Base-by-base conservation (phyloP, 768 basidiomycete genomes). In the Rubroboletus satanas region DNA sequence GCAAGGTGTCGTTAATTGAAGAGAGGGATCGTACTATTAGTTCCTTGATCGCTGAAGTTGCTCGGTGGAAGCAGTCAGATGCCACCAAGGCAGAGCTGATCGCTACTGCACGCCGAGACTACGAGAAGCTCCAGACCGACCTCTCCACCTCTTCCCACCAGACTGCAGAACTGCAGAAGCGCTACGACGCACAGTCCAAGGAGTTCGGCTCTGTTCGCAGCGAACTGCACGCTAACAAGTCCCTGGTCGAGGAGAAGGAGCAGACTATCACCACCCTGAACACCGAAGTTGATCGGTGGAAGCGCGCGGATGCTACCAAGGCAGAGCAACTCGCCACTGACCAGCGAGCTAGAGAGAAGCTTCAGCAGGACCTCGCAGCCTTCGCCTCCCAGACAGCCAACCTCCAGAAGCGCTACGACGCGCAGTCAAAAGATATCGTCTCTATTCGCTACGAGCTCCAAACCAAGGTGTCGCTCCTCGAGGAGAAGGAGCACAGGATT, bases 101-200 rank as follows among this genome's bases (percentile, higher is more conserved):
- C 45, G 7, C 55, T 15, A 33, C 15, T n/a, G 29, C 31, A 2
- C 36, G 23, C 37, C 31, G n/a, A 4, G 37, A 53, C 10, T 35
- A 43, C 10, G 56, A 58, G 39, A 43, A 47, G 17, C 48, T 59
- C 5, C 39, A 45, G 18, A 31, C 9, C 8, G 52, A 50, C 8
- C 4, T 43, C 10, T n/a, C 47, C 4, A 15, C 39, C 37, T 28
- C 36, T n/a, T 49, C 59, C 9, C 38, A 44, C 9, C 38, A 44
- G 41, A 29, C 8, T 2, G n/a, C 15, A 23, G 39, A 18, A 21
- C 45, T 58, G 14, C 33, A 47, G 35, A 21, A 29, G 44, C 36
- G 41, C 5, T 49, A 21, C 29, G n/a, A 46, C 3, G 18, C 18
- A 7, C 57, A 60, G 31, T 39, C 28, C 38, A 21, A 31, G 2